phyloP scores from a whole-genome alignment of 306 rosid species.

The Myrica gale region DNA sequence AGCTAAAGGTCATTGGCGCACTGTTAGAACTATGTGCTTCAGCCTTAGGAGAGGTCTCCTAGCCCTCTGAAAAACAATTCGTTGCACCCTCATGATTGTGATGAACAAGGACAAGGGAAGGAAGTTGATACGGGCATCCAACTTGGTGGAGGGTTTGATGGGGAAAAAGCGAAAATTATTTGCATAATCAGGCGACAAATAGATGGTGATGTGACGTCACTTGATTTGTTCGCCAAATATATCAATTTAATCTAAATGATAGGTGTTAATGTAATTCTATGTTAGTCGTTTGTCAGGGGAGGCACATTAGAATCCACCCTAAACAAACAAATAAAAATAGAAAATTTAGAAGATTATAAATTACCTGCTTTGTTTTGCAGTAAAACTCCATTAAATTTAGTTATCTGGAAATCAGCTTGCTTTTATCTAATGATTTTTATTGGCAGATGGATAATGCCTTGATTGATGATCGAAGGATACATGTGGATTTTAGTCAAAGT shows the following conservation, averaged over 20 bases:
- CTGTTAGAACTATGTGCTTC: too few species aligned
- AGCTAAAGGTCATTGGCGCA: neutral
- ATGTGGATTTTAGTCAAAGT: constrained; percentile 97
- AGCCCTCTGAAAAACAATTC: too few species aligned
- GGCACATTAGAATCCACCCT: neutral
- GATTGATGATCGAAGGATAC: constrained; percentile 97
- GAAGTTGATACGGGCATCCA: neutral
- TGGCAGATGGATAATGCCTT: constrained; percentile 93
- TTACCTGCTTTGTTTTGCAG: neutral
- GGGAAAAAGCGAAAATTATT: neutral
- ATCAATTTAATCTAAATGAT: neutral
- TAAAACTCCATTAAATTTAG: neutral
- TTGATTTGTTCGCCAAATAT: neutral
- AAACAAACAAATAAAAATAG: neutral
- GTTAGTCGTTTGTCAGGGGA: neutral
- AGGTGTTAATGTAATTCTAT: neutral
- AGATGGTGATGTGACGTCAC: neutral
- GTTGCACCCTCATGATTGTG: neutral
- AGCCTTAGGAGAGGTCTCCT: too few species aligned
- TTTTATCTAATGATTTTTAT: constrained; percentile 15
- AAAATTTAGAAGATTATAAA: neutral
- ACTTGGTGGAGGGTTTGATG: neutral
- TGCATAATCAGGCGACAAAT: neutral
- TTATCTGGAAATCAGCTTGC: neutral
- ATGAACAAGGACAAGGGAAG: neutral